Percentiles rank a stretch among this genome's conserved stretches.
Evolutionary conservation across 2,329 filamentous ascomycete genomes (phyloP).

Genomic region (Fulvia fulva): DNA sequence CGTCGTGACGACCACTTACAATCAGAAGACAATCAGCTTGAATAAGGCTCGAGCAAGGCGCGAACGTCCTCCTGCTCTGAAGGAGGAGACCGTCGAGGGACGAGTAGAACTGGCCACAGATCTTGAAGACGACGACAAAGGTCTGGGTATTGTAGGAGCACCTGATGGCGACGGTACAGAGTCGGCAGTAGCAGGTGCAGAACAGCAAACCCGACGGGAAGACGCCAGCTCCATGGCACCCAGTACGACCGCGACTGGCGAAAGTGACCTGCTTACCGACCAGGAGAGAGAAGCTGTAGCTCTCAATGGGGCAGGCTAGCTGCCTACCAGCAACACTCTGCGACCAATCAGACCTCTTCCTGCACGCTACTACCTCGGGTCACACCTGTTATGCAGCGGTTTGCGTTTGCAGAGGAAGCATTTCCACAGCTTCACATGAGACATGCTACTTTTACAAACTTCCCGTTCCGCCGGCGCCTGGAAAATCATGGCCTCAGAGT

Average conservation of each 20-base stretch:
- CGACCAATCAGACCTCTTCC: neutral
- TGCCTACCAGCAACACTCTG: neutral
- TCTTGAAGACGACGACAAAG: conserved; percentile 15
- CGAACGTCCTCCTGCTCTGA: conserved; percentile 83
- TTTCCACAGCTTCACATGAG: neutral
- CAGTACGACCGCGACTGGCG: conserved; percentile 7
- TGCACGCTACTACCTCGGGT: neutral
- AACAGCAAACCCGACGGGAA: conserved; percentile 7
- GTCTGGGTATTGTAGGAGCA: conserved; percentile 25
- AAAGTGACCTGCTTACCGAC: conserved; percentile 12
- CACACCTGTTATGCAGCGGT: neutral
- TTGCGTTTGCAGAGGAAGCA: neutral
- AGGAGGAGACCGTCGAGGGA: conserved; percentile 48
- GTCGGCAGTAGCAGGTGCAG: conserved; percentile 18
- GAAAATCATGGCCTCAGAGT: no score
- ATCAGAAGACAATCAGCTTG: conserved; percentile 93
- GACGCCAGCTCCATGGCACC: conserved; percentile 13
- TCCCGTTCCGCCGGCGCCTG: no score
- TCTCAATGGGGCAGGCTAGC: conserved; percentile 1
- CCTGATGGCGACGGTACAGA: conserved; percentile 11
- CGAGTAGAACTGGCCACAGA: conserved; percentile 23
- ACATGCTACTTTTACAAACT: no score
- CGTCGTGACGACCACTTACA: conserved; percentile 84
- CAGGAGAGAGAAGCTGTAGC: conserved; percentile 17
- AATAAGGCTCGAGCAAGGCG: conserved; percentile 83